These are phyloP conservation scores for Saussurea involucrata DNA, from an alignment of 129 eudicot genomes.

Conservation along the genomic window DNA sequence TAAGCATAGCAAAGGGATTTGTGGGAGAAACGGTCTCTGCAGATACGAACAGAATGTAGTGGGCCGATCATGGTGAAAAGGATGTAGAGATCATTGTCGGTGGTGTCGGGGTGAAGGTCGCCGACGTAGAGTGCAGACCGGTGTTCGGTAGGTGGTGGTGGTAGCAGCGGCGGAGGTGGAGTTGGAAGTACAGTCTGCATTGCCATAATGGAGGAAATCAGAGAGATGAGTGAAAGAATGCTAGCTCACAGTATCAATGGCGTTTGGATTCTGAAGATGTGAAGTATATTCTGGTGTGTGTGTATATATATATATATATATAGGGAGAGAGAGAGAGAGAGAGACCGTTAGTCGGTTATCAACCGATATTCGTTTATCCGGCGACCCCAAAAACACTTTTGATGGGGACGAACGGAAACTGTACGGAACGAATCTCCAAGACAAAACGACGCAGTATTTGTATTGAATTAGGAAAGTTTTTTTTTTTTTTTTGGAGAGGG, in stretches of 20 bases:
- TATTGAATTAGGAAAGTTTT: too few relatives aligned
- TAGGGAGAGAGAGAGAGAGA: not conserved
- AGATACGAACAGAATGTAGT: constrained; percentile 41
- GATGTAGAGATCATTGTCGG: constrained; percentile 31
- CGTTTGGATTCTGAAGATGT: constrained; percentile 9
- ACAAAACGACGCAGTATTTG: not conserved
- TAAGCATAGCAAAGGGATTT: constrained; percentile 46
- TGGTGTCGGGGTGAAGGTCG: constrained; percentile 45
- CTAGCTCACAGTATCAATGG: constrained; percentile 19
- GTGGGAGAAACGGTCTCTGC: constrained; percentile 37
- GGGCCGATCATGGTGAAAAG: constrained; percentile 31
- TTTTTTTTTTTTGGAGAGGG: too few relatives aligned
- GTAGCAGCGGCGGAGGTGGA: not conserved
- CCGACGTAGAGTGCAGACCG: constrained; percentile 52
- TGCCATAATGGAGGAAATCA: constrained; percentile 5
- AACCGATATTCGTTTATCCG: constrained; percentile 10
- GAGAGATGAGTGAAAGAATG: not conserved
- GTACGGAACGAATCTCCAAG: not conserved
- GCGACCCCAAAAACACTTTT: not conserved
- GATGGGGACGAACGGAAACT: not conserved
- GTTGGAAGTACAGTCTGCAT: constrained; percentile 5
- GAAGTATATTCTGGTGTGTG: not conserved
- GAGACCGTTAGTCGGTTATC: constrained; percentile 22
- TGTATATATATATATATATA: not conserved
- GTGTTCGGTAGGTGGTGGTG: constrained; percentile 1